Conservation (phyloP, 805 yeast species). For the Debaryomyces tyrocola region DNA sequence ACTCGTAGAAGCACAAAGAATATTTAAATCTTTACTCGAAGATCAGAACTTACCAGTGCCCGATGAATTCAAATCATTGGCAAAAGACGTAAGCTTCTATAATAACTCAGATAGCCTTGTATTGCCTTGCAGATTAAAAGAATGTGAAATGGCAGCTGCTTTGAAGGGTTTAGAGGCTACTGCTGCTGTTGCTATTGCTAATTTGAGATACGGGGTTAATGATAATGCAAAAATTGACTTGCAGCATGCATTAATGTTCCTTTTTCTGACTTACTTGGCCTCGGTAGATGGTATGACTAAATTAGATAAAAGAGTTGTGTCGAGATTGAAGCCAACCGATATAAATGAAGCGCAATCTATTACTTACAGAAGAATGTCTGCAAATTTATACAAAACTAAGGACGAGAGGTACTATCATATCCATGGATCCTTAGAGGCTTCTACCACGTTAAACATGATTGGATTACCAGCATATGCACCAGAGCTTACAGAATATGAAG, state of each 20-base stretch:
- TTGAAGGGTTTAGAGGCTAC: constrained; percentile 22
- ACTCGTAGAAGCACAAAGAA: constrained; percentile 11
- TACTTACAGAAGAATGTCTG: constrained; percentile 29
- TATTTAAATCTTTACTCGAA: constrained; percentile 6
- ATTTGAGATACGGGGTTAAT: constrained; percentile 13
- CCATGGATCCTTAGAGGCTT: constrained; percentile 33
- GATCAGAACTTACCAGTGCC: constrained; percentile 13
- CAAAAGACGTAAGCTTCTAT: constrained; percentile 8
- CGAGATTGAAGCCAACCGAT: constrained; percentile 8
- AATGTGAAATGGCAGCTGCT: constrained; percentile 22
- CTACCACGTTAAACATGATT: constrained; percentile 29
- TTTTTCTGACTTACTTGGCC: constrained; percentile 30
- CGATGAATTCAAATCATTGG: constrained; percentile 10
- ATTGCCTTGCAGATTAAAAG: constrained; percentile 25
- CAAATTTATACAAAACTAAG: constrained; percentile 32
- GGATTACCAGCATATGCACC: constrained; percentile 26
- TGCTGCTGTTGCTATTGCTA: constrained; percentile 15
- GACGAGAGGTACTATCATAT: constrained; percentile 27
- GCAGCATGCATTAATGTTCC: constrained; percentile 27
- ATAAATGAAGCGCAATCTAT: constrained; percentile 10
- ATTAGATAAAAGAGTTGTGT: constrained; percentile 16
- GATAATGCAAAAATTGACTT: constrained; percentile 12
- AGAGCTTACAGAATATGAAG: constrained; percentile 21
- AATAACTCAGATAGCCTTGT: constrained; percentile 11
- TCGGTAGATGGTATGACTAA: constrained; percentile 29